These are phyloP conservation scores for Ophiosphaerella narmari DNA, from an alignment of 2,329 filamentous ascomycete genomes.

Conservation along the genomic window DNA sequence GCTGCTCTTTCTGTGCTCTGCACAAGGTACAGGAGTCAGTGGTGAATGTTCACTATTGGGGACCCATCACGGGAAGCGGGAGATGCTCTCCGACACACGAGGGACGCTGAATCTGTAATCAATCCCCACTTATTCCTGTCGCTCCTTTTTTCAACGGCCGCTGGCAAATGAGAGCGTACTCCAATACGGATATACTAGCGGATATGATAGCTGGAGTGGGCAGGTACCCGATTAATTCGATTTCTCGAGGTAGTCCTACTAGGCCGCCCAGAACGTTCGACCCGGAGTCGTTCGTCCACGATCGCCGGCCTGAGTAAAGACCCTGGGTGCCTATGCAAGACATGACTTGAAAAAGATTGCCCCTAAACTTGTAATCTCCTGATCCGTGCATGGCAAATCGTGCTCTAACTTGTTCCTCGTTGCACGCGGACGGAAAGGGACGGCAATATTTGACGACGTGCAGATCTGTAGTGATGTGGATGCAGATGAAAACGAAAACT, in stretches of 20 bases:
- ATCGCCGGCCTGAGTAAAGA: conserved; percentile 11
- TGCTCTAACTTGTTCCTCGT: conserved; percentile 26
- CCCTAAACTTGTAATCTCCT: conserved; percentile 19
- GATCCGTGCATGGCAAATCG: conserved; percentile 9
- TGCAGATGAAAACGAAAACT: conserved; percentile 24
- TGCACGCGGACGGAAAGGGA: conserved; percentile 18
- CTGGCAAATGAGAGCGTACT: not conserved
- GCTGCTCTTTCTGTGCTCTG: not conserved
- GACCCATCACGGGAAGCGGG: too few relatives aligned
- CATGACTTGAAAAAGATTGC: conserved; percentile 19
- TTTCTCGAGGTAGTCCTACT: conserved; percentile 13
- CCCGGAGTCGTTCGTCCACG: conserved; percentile 7
- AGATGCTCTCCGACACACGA: too few relatives aligned
- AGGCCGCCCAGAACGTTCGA: not conserved
- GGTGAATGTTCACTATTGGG: not conserved
- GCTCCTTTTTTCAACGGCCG: not conserved
- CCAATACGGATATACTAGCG: not conserved
- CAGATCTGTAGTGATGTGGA: conserved; percentile 22
- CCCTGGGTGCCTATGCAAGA: conserved; percentile 14
- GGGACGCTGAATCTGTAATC: too few relatives aligned
- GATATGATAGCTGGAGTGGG: not conserved
- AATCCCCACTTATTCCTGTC: too few relatives aligned
- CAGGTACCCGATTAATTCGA: not conserved
- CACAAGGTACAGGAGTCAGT: not conserved
- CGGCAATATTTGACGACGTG: conserved; percentile 12